Evolutionary conservation across 1,284 basidiomycete genomes (phyloP), one percentile per base, ranked within the genome.

Genomic region (Papiliotrema nemorosa): DNA sequence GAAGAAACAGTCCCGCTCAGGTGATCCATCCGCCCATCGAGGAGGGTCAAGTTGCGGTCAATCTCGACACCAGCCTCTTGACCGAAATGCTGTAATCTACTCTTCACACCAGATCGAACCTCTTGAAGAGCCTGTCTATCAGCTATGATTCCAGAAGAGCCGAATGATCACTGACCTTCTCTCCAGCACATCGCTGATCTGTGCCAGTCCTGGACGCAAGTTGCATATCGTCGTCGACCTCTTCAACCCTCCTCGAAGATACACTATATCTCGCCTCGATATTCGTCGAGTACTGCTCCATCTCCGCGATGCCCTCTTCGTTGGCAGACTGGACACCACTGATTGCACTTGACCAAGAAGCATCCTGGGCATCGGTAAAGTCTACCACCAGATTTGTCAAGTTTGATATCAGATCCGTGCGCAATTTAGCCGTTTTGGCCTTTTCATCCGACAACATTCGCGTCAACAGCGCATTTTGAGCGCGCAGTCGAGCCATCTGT

Each of bases 401-500:
- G 33, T 84, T 83, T 41, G 84, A 79, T 36, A 90, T 74, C 5
- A 94, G 73, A 41, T 87, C 84, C 34, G 84, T 82, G 57, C 84
- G 85, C 2, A 86, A 81, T 45, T 79, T 80, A 25, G 83, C 80
- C 0, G 84, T 80, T 56, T 82, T 85, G 5, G 72, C 66, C 64
- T 80, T 82, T 71, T 93, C 88, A 4, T 80, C 74, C 54, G 84
- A 80, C 3, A 93, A 74, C 54, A 89, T 75, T 22, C 78, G 77
- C 1, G 75, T 72, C 26, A 96, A 78, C 1, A 79, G 70, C n/a
- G 78, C 77, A 63, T 93, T 93, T 67, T 92, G 89, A 43, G 81
- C 76, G 53, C 80, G 80, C 20, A 94, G 76, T 22, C 83, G 82
- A 1, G 74, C 66, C 29, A 88, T 79, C 76, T 76, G 49, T 13